These are phyloP conservation scores for Zoysia japonica DNA, from an alignment of 176 grass and related monocot species.

Conservation along the genomic window DNA sequence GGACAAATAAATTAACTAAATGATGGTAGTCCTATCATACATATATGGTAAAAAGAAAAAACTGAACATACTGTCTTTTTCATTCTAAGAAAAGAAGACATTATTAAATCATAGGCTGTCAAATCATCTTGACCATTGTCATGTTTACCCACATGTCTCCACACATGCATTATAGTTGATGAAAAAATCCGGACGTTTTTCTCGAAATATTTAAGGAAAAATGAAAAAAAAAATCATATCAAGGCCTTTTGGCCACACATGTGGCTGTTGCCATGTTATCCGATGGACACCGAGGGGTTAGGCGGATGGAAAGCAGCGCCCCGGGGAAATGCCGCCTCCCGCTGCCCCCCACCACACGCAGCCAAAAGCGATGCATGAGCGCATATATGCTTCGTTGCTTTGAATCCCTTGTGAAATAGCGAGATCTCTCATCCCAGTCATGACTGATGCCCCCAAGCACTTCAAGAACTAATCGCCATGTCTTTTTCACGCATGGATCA, in stretches of 20 bases:
- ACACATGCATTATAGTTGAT: no score
- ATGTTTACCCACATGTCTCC: no score
- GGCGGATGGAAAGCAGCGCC: constrained; percentile 41
- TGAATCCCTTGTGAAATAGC: constrained; percentile 10
- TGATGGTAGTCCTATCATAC: no score
- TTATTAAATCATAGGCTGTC: no score
- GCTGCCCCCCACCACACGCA: not conserved
- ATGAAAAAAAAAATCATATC: not conserved
- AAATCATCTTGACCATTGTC: no score
- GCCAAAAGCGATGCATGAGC: constrained; percentile 17
- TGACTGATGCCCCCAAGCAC: not conserved
- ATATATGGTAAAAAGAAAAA: not conserved
- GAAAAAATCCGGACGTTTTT: no score
- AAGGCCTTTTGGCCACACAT: not conserved
- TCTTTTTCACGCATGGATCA: constrained; percentile 36
- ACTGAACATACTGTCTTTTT: not conserved
- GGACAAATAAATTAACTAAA: no score
- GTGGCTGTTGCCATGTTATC: constrained; percentile 13
- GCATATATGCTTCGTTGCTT: not conserved
- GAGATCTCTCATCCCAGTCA: not conserved
- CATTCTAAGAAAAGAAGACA: no score
- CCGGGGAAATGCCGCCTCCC: constrained; percentile 27
- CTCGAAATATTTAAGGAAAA: not conserved
- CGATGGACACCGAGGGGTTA: not conserved
- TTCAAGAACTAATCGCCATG: not conserved